Percentiles rank a stretch among this genome's conserved stretches.
These are phyloP conservation scores for Zizania palustris DNA, from an alignment of 202 grass and related monocot species.

Conservation along the genomic window DNA sequence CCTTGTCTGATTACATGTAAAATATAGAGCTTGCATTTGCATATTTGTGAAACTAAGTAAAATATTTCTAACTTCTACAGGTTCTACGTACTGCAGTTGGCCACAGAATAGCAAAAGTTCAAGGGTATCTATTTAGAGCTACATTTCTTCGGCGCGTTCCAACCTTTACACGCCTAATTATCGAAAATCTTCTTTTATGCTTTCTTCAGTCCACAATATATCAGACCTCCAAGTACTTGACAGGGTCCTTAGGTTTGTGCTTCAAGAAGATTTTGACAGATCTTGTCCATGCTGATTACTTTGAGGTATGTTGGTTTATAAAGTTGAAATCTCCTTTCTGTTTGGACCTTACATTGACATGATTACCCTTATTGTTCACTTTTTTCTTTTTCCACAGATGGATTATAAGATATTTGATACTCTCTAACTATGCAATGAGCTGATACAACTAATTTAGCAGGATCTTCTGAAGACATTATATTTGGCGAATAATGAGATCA, in stretches of 20 bases:
- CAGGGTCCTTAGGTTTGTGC: slow-evolving; percentile 70
- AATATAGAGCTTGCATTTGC: background rate
- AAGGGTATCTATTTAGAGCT: slow-evolving; percentile 87
- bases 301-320: slow-evolving; percentile 65
- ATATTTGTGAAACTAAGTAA: background rate
- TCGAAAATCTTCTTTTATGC: slow-evolving; percentile 92
- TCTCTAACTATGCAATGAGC: background rate
- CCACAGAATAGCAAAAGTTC: slow-evolving; percentile 92
- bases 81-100: slow-evolving; percentile 86
- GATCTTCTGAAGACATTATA: background rate
- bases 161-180: slow-evolving; percentile 73
- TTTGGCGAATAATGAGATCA: background rate
- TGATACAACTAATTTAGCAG: background rate
- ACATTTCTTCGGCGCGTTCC: slow-evolving; percentile 89
- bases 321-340: background rate
- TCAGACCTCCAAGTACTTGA: slow-evolving; percentile 92
- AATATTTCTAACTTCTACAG: slow-evolving; percentile 47
- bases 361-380: slow-evolving; percentile 9
- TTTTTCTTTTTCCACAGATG: background rate
- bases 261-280: slow-evolving; percentile 99
- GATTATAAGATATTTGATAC: background rate
- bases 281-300: slow-evolving; percentile 92
- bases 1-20: slow-evolving; percentile 1
- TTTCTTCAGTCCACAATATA: slow-evolving; percentile 83
- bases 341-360: slow-evolving; percentile 7